A percentile compares a stretch with the other conserved stretches of the same genome.
Evolutionary conservation across 2,329 filamentous ascomycete species (phyloP).

Genomic region (Phialophora tarda): DNA sequence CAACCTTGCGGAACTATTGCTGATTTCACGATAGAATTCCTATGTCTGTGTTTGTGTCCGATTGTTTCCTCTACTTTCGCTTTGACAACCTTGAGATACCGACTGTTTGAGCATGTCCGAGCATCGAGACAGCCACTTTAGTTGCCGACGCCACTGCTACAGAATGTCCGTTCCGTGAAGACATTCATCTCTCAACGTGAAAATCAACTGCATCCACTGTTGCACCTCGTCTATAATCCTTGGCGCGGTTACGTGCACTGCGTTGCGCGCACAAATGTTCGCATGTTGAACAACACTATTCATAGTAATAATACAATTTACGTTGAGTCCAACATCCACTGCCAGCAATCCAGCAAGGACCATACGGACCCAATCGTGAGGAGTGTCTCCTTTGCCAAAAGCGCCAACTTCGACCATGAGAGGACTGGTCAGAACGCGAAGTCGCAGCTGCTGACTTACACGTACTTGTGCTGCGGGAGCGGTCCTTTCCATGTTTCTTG

Average conservation of each 20-base stretch:
- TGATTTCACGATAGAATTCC: too few relatives aligned
- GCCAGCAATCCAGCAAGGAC: not conserved
- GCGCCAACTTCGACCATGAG: not conserved
- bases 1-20: too few relatives aligned
- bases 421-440: not conserved
- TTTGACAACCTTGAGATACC: not conserved
- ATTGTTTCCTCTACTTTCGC: not conserved
- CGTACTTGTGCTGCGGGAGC: not conserved
- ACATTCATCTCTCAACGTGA: not conserved
- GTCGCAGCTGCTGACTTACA: not conserved
- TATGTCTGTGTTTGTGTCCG: too few relatives aligned
- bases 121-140: not conserved
- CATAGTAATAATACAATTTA: too few relatives aligned
- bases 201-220: too few relatives aligned
- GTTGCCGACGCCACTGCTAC: not conserved
- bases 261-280: too few relatives aligned
- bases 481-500: not conserved
- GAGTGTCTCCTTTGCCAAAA: not conserved
- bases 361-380: not conserved
- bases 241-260: too few relatives aligned
- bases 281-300: too few relatives aligned
- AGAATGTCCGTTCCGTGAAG: not conserved
- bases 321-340: too few relatives aligned
- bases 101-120: not conserved
- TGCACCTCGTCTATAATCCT: too few relatives aligned